A percentile compares a stretch with the other conserved stretches of the same genome.
Evolutionary conservation across 2,329 filamentous ascomycete genomes (phyloP).

Genomic region (Diaporthe sp.): DNA sequence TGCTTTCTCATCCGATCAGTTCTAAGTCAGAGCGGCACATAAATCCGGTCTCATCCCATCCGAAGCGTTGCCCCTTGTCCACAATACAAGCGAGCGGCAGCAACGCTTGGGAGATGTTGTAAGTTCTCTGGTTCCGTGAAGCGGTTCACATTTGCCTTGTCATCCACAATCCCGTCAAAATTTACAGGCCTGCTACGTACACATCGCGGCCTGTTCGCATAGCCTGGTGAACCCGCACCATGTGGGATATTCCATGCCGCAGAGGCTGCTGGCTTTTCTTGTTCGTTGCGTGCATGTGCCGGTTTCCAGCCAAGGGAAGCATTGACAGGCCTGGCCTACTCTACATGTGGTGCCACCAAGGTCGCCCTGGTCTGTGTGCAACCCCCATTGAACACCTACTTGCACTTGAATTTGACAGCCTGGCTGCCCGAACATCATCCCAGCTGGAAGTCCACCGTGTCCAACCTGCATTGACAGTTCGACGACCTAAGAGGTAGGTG

Average conservation of each 20-base stretch:
- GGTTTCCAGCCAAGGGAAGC: slow-evolving; percentile 1
- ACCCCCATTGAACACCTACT: slow-evolving; percentile 20
- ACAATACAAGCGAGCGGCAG: background rate
- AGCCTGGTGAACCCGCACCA: background rate
- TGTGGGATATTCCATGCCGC: background rate
- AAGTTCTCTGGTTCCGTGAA: background rate
- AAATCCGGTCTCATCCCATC: slow-evolving; percentile 1
- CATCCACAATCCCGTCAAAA: background rate
- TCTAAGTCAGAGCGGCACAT: background rate
- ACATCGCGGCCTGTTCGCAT: background rate
- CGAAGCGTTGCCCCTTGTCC: background rate
- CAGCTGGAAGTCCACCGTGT: background rate
- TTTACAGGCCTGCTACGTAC: background rate
- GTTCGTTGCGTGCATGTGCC: slow-evolving; percentile 19
- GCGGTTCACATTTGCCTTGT: background rate
- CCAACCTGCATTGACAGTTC: background rate
- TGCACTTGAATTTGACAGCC: background rate
- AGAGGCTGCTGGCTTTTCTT: slow-evolving; percentile 10
- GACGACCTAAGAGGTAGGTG: background rate
- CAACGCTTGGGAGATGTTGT: background rate
- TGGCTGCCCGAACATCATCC: background rate
- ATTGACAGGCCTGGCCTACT: slow-evolving; percentile 17
- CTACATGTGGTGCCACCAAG: slow-evolving; percentile 22
- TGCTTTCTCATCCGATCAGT: background rate
- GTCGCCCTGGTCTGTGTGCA: slow-evolving; percentile 22